phyloP scores from a whole-genome alignment of 345 rosid genomes.

The Punica granatum region DNA sequence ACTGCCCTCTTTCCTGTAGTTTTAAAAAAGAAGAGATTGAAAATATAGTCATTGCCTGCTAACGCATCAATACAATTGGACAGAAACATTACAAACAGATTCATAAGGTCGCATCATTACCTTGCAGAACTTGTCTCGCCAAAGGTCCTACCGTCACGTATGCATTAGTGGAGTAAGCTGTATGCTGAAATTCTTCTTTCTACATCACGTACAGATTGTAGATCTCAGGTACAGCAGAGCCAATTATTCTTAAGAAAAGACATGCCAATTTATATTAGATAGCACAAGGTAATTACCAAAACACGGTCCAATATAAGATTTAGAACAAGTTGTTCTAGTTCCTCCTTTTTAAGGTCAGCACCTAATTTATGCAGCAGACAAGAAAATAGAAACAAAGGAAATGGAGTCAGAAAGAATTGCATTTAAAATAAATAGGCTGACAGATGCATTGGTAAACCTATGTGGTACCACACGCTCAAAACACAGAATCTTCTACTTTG shows the following conservation, averaged over 20 bases:
- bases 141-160: conserved; percentile 77
- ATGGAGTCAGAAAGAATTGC: neutral
- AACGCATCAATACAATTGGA: neutral
- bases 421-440: neutral
- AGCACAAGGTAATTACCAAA: conserved; percentile 44
- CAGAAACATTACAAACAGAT: neutral
- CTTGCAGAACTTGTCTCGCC: conserved; percentile 69
- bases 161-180: conserved; percentile 90
- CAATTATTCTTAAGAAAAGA: neutral
- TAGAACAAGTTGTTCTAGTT: conserved; percentile 61
- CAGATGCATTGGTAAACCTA: neutral
- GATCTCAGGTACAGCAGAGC: neutral
- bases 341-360: conserved; percentile 59
- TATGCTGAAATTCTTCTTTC: conserved; percentile 96
- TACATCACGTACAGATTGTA: conserved; percentile 18
- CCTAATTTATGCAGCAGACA: conserved; percentile 23
- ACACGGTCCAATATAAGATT: conserved; percentile 60
- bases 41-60: neutral
- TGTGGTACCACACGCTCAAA: neutral
- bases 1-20: conserved; percentile 2
- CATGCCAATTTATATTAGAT: neutral
- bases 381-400: neutral
- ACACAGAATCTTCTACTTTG: neutral
- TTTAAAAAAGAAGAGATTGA: neutral
- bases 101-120: conserved; percentile 26